A percentile compares a stretch with the other conserved stretches of the same genome.
These are phyloP conservation scores for Gypsophila paniculata DNA, from an alignment of 179 eudicot genomes.

Conservation along the genomic window DNA sequence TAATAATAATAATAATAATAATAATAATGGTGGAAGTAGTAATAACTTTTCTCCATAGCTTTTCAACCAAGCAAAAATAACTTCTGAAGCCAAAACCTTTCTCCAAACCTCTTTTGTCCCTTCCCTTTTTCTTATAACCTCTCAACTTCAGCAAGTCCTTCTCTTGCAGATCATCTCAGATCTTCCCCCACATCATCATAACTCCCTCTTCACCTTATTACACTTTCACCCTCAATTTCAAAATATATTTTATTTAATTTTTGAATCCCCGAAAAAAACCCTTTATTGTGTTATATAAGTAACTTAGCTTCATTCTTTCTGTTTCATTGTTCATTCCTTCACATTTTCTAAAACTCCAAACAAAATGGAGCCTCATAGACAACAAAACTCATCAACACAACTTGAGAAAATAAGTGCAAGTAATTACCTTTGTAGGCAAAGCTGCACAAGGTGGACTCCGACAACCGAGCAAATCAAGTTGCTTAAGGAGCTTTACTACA, in stretches of 20 bases:
- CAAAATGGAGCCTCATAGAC: slow-evolving; percentile 49
- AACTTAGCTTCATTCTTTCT: slow-evolving; percentile 3
- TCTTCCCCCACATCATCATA: slow-evolving; percentile 26
- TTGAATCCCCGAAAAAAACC: not conserved
- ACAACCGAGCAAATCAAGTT: slow-evolving; percentile 87
- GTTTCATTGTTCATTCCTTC: slow-evolving; percentile 29
- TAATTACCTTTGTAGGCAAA: slow-evolving; percentile 55
- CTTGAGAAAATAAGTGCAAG: slow-evolving; percentile 19
- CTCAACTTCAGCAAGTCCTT: slow-evolving; percentile 37
- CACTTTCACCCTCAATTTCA: not conserved
- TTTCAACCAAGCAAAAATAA: slow-evolving; percentile 43
- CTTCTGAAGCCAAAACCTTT: slow-evolving; percentile 33
- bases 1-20: not conserved
- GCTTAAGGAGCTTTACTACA: slow-evolving; percentile 87
- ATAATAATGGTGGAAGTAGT: not conserved
- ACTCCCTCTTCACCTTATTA: not conserved
- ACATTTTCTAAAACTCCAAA: slow-evolving; percentile 26
- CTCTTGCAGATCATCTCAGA: slow-evolving; percentile 40
- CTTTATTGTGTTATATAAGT: not conserved
- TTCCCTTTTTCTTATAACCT: slow-evolving; percentile 28
- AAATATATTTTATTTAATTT: not conserved
- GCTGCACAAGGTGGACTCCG: slow-evolving; percentile 84
- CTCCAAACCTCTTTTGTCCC: slow-evolving; percentile 45
- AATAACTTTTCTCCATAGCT: slow-evolving; percentile 23
- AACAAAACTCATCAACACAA: slow-evolving; percentile 19